Evolutionary conservation across 1,139 yeast species (phyloP).

Genomic region (Debaryomyces udenii): DNA sequence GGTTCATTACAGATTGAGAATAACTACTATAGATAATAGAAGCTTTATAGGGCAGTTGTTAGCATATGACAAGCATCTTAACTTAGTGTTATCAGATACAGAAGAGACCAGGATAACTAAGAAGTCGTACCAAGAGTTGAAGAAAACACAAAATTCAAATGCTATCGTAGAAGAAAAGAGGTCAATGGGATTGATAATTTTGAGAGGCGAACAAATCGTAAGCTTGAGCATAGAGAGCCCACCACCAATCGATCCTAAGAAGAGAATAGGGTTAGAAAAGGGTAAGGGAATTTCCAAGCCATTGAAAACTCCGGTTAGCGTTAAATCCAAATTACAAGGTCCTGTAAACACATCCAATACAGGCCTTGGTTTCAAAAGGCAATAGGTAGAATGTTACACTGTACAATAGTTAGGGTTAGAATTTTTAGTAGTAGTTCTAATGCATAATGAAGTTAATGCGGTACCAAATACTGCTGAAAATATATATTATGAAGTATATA

Average conservation of each 20-base stretch:
- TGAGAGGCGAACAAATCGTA: constrained; percentile 90
- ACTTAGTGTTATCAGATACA: constrained; percentile 80
- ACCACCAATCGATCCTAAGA: constrained; percentile 57
- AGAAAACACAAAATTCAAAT: constrained; percentile 25
- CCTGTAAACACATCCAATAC: constrained; percentile 12
- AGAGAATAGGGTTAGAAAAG: constrained; percentile 43
- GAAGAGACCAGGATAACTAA: constrained; percentile 81
- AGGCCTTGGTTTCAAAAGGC: constrained; percentile 10
- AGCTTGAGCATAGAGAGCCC: constrained; percentile 80
- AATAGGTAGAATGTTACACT: constrained; percentile 4
- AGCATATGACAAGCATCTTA: constrained; percentile 90
- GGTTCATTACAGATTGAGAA: constrained; percentile 71
- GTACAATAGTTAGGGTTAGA: constrained; percentile 9
- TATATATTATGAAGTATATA: constrained; percentile 5
- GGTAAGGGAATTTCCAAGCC: constrained; percentile 52
- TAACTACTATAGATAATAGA: constrained; percentile 74
- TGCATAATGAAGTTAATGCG: not conserved
- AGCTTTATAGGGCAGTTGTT: constrained; percentile 77
- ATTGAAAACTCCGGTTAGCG: constrained; percentile 34
- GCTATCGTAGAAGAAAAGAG: constrained; percentile 61
- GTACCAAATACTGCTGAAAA: constrained; percentile 1
- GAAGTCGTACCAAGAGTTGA: constrained; percentile 50
- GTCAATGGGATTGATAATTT: constrained; percentile 74
- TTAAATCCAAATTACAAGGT: constrained; percentile 18
- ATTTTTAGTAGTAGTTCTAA: constrained; percentile 3